A percentile compares a stretch with the other conserved stretches of the same genome.
Conservation (phyloP, 306 rosid genomes). For the Vigna radiata region DNA sequence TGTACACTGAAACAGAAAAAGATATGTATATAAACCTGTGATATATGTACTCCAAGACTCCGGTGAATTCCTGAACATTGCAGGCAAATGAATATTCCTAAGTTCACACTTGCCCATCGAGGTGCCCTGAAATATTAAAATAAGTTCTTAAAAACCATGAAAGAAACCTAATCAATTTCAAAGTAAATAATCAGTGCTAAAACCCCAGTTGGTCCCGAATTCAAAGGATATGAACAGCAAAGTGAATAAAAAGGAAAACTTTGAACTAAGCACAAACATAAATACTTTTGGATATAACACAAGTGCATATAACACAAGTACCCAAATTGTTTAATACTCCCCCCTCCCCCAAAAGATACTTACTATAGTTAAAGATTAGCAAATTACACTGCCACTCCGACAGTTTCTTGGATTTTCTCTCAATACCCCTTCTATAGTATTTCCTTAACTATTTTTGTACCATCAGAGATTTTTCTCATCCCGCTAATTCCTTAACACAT, state of each 20-base stretch:
- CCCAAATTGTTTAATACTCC: too few species aligned
- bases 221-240: conserved; percentile 14
- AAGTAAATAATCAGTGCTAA: background rate
- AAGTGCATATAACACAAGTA: background rate
- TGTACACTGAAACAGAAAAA: conserved; percentile 14
- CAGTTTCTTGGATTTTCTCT: too few species aligned
- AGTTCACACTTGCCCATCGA: conserved; percentile 97
- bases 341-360: too few species aligned
- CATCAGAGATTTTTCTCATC: too few species aligned
- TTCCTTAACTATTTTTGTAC: too few species aligned
- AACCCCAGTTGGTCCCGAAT: background rate
- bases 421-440: too few species aligned
- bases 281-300: background rate
- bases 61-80: conserved; percentile 97
- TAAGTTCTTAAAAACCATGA: conserved; percentile 16
- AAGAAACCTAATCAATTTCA: background rate
- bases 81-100: conserved; percentile 94
- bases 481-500: too few species aligned
- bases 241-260: conserved; percentile 28
- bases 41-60: conserved; percentile 96
- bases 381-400: too few species aligned
- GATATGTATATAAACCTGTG: conserved; percentile 63
- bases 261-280: background rate
- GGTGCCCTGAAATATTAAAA: conserved; percentile 75
- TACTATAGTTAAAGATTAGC: too few species aligned